Evolutionary conservation across 2,329 filamentous ascomycete species (phyloP).

Genomic region (Acrocalymma vagum): DNA sequence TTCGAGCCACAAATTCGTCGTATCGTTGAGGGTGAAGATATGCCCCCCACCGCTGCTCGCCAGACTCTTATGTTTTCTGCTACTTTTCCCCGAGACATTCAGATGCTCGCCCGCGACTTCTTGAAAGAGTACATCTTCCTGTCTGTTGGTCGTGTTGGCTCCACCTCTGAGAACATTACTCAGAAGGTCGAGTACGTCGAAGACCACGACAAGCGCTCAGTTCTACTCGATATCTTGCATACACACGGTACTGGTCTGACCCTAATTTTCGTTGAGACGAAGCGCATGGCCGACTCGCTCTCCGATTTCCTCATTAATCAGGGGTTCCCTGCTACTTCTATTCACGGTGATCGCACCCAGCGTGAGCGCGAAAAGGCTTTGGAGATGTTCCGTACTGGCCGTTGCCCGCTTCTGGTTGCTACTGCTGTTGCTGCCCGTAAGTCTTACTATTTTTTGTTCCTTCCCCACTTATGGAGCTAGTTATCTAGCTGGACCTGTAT

Average conservation of each 20-base stretch:
- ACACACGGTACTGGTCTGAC: slow-evolving; percentile 90
- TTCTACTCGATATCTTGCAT: slow-evolving; percentile 96
- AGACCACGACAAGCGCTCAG: slow-evolving; percentile 96
- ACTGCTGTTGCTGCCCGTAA: slow-evolving; percentile 87
- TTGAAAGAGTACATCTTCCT: slow-evolving; percentile 99
- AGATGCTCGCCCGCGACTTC: slow-evolving; percentile 99
- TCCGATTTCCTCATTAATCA: slow-evolving; percentile 99
- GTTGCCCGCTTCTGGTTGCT: slow-evolving; percentile 95
- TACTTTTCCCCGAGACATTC: slow-evolving; percentile 98
- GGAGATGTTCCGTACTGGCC: slow-evolving; percentile 95
- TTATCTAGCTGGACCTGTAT: no score
- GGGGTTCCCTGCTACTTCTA: slow-evolving; percentile 96
- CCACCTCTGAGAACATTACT: slow-evolving; percentile 99
- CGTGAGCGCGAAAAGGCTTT: slow-evolving; percentile 97
- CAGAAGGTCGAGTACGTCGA: slow-evolving; percentile 99
- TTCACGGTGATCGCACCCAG: slow-evolving; percentile 98
- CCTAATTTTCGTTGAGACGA: slow-evolving; percentile 98
- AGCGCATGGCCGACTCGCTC: slow-evolving; percentile 98
- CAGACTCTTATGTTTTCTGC: slow-evolving; percentile 99
- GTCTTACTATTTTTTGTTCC: slow-evolving; percentile 19
- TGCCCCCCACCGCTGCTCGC: slow-evolving; percentile 82
- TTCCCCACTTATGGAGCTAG: slow-evolving; percentile 16
- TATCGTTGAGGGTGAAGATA: slow-evolving; percentile 98
- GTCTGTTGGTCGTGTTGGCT: slow-evolving; percentile 97
- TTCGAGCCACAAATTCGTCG: slow-evolving; percentile 99